Base-by-base conservation (phyloP, 192 early-diverging fungal genomes). In the Dissophora ornata region DNA sequence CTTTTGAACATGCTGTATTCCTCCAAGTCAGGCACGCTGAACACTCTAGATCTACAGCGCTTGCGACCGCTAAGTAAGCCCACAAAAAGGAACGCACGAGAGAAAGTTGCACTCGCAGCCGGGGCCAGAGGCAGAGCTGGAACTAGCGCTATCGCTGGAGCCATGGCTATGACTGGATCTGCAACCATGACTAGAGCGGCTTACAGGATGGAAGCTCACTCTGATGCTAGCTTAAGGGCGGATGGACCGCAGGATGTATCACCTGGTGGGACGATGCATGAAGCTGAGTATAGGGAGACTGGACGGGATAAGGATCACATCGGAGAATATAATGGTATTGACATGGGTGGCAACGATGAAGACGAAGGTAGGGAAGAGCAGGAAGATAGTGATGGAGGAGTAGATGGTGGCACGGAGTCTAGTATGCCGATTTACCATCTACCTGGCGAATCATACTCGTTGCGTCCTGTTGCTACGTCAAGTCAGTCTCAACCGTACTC, bases 1-100 rank as follows among this genome's bases (percentile, higher is more conserved):
- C 24, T 77, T 18, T 15, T 67, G 28, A 67, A 62, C 7, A 77
- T 77, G 73, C 40, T 77, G 0, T 4, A 47, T 0, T 6, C 13
- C 36, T 6, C 36, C 36, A 38, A 38, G 36, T 30, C 38, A 24
- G 63, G 63, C 0, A 13, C 26, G 16, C 16, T 75, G 45, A 36
- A 54, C 28, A 38, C 24, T 10, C 4, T 36, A 21, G 71, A 75
- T 67, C 28, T 75, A 30, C 40, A 50, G 22, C 29, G 40, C 11
- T 18, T 67, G 22, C 40, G 33, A 6, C 46, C 54, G 12, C 45
- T n/a, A 13, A 38, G 34, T 16, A 57, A 15, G 21, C 28, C 19
- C 36, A 38, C 36, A 38, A 38, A 13, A 38, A 13, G 36, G 36
- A 38, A 6, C 6, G 36, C 36, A 38, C 36, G 36, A 38, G 13